Evolutionary conservation across 2,329 filamentous ascomycete genomes (phyloP), one percentile per base, ranked within the genome.

Genomic region (Truncatella angustata): DNA sequence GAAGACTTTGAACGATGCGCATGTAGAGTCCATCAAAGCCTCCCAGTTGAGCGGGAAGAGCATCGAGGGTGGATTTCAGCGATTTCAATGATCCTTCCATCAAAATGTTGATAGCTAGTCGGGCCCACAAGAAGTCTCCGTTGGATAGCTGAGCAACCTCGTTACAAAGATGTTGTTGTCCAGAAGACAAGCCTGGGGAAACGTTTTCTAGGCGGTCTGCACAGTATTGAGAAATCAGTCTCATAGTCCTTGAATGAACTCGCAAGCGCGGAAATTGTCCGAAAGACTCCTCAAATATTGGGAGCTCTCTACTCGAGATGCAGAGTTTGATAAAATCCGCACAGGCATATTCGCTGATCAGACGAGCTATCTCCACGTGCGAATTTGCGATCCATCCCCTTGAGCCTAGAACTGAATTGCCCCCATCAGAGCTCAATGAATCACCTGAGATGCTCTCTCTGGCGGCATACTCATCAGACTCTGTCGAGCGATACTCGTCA

Each of bases 1-100:
- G 58, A 5, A 68, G 56, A 24, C 60, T 64, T 50, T 66, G 55
- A 4, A 68, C 56, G 57, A 68, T 66, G n/a, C 59, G 60, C 63
- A 67, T 67, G 35, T 68, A 68, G 5, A 68, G 56, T 7, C 66
- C 66, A 16, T 66, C 62, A 0, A 59, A 54, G 5, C 66, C 66
- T 14, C 64, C 65, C 3, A 68, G 65, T 6, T 60, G 60, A 5
- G 59, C 50, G 4, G 66, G 66, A 14, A 68, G 50, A 1, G 63
- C 65, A 49, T 67, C 58, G 23, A 68, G 49, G 4, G 63, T 66
- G 5, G 53, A 35, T 43, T 63, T 57, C 11, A 68, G 43, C 0
- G 56, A 63, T 24, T 61, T 60, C 23, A 67, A 58, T n/a, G 63
- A 44, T 12, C 39, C 36, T 11, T 54, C 32, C 24, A 50, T 24